A percentile compares a stretch with the other conserved stretches of the same genome.
These are phyloP conservation scores for Talaromyces pinophilus DNA, from an alignment of 2,329 filamentous ascomycete species.

Conservation along the genomic window DNA sequence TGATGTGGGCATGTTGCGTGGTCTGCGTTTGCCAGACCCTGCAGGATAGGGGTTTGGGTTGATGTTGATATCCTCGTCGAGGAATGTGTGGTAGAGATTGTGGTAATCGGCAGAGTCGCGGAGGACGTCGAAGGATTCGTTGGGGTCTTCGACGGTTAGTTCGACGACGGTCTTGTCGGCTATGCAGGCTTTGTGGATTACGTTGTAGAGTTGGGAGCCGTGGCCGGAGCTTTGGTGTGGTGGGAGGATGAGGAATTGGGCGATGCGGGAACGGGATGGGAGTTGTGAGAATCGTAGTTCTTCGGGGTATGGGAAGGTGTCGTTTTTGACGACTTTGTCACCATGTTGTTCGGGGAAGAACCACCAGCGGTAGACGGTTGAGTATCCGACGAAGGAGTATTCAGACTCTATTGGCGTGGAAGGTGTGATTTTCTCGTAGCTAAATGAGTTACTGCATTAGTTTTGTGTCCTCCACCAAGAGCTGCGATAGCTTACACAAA, in stretches of 20 bases:
- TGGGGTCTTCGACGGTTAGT: constrained; percentile 92
- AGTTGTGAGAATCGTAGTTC: constrained; percentile 59
- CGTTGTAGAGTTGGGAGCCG: constrained; percentile 76
- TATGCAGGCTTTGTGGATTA: constrained; percentile 71
- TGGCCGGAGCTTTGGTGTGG: constrained; percentile 81
- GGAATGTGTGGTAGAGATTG: constrained; percentile 55
- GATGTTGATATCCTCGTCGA: constrained; percentile 51
- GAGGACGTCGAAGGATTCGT: constrained; percentile 66
- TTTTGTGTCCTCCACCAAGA: background rate
- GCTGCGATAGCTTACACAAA: constrained; percentile 61
- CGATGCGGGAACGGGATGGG: constrained; percentile 79
- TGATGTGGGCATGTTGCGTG: constrained; percentile 51
- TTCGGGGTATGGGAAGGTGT: constrained; percentile 44
- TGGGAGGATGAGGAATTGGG: constrained; percentile 89
- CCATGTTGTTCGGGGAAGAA: constrained; percentile 43
- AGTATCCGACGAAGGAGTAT: constrained; percentile 87
- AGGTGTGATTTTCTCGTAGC: constrained; percentile 57
- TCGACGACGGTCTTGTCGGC: constrained; percentile 70
- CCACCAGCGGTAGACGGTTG: constrained; percentile 87
- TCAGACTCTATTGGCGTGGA: constrained; percentile 52
- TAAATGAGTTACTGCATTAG: constrained; percentile 28
- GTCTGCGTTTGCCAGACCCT: constrained; percentile 38
- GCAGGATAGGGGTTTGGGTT: constrained; percentile 44
- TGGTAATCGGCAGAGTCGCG: constrained; percentile 63
- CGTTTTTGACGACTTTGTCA: constrained; percentile 47